phyloP scores from a whole-genome alignment of 345 rosid genomes.

The Moringa oleifera region DNA sequence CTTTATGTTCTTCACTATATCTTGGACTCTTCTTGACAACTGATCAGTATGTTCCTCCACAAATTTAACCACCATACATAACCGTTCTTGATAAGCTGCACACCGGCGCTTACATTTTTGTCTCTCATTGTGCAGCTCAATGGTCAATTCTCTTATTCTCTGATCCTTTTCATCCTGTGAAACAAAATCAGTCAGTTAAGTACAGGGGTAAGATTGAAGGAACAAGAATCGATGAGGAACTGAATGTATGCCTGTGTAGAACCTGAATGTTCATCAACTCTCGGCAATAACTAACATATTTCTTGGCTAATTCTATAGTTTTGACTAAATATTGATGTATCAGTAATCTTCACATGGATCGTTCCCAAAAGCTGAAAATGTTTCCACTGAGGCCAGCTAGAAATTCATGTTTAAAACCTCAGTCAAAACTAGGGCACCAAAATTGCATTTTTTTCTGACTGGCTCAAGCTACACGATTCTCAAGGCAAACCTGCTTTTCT shows the following conservation, averaged over 20 bases:
- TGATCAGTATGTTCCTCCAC: conserved; percentile 42
- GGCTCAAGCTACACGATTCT: neutral
- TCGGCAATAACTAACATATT: too few species aligned
- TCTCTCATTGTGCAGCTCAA: conserved; percentile 42
- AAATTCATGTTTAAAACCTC: neutral
- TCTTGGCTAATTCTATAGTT: too few species aligned
- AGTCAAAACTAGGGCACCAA: neutral
- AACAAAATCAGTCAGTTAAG: neutral
- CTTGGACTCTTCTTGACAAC: conserved; percentile 34
- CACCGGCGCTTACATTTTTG: conserved; percentile 37
- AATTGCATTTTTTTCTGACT: neutral
- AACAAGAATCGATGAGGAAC: neutral
- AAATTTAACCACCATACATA: conserved; percentile 24
- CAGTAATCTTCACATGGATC: neutral
- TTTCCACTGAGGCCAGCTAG: neutral
- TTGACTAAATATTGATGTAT: neutral
- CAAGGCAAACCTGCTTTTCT: neutral
- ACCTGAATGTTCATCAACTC: too few species aligned
- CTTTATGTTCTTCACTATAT: conserved; percentile 31
- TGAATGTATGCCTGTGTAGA: neutral
- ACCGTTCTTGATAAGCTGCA: conserved; percentile 34
- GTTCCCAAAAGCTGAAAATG: neutral
- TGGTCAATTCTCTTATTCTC: conserved; percentile 38
- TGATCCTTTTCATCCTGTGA: conserved; percentile 41
- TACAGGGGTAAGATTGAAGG: neutral